Evolutionary conservation across 345 rosid genomes (phyloP), one percentile per base, ranked within the genome.

Genomic region (Eucalyptus curtisii): DNA sequence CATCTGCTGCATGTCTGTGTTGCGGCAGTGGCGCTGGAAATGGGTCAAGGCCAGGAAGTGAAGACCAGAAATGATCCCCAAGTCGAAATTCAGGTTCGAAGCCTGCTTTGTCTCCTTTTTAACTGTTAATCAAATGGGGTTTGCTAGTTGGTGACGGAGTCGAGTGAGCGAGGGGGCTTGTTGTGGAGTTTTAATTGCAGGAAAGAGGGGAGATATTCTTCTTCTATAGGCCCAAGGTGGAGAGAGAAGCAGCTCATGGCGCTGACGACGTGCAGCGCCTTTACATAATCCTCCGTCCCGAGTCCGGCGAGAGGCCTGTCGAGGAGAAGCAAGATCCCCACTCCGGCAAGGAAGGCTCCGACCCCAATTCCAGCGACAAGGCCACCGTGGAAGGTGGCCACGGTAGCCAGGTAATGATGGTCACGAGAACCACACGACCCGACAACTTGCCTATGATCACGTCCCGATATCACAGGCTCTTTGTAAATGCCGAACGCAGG

Each of bases 151-250:
- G 44, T 16, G 45, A 5, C 17, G 45, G 30, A 13, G 13, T 13
- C 30, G 6, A 5, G 24, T 86, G 19, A 88, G 25, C 76, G 20
- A 64, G 3, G 5, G 76, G 1, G 15, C 33, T 33, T 27, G 30
- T 40, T 25, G 17, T 55, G 44, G 22, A 1, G 1, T 37, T 45
- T 66, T 45, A 1, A 10, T 57, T 88, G 68, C 88, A 96, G 95
- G 97, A 96, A 91, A 91, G 94, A 86, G 98, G 96, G 86, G 96
- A 96, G 57, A 96, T 95, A 92, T 95, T 91, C 92, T 96, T 97
- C 94, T 97, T 97, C 90, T 97, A 94, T 87, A 92, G 97, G 89
- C 97, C 97, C 55, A 96, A 94, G 91, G 94, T 95, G 14, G 94
- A 92, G 90, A 96, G 91, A 92, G 92, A 96, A 89, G 95, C 93